These are phyloP conservation scores for Fusarium sp. DNA, from an alignment of 2,329 filamentous ascomycete species.

Conservation along the genomic window DNA sequence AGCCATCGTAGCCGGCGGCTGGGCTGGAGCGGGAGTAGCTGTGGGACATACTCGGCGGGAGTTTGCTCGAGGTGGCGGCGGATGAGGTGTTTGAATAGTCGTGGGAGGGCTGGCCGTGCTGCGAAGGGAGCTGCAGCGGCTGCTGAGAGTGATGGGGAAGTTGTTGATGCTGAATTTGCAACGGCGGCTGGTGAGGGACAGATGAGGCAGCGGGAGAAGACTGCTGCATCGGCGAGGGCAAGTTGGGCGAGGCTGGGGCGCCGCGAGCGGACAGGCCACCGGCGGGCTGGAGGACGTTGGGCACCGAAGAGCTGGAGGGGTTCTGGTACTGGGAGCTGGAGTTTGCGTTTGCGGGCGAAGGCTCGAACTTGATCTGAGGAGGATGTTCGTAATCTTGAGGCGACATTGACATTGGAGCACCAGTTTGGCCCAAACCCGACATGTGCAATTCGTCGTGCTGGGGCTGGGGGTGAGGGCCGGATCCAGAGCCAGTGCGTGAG, in stretches of 20 bases:
- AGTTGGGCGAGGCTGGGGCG: conserved; percentile 52
- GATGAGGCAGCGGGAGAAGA: conserved; percentile 48
- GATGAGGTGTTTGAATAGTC: conserved; percentile 30
- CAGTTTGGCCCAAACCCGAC: conserved; percentile 54
- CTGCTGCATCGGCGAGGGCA: conserved; percentile 57
- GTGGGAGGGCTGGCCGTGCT: conserved; percentile 69
- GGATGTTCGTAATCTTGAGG: conserved; percentile 62
- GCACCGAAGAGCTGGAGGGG: conserved; percentile 56
- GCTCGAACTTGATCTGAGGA: conserved; percentile 63
- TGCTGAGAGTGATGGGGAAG: conserved; percentile 46
- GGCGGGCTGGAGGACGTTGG: conserved; percentile 68
- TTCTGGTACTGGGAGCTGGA: conserved; percentile 50
- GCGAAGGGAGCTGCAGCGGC: conserved; percentile 46
- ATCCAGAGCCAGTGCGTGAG: conserved; percentile 36
- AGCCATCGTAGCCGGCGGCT: conserved; percentile 64
- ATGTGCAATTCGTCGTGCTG: conserved; percentile 65
- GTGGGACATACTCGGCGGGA: conserved; percentile 72
- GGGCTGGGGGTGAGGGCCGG: conserved; percentile 35
- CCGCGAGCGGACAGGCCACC: conserved; percentile 51
- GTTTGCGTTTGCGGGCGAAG: conserved; percentile 48
- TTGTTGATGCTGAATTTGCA: conserved; percentile 47
- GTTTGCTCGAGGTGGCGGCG: conserved; percentile 63
- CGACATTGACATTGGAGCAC: conserved; percentile 49
- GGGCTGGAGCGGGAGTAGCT: conserved; percentile 88
- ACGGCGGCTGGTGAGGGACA: conserved; percentile 49